Evolutionary conservation across 106 monocot genomes (phyloP).

Genomic region (Dioscorea zingiberensis): DNA sequence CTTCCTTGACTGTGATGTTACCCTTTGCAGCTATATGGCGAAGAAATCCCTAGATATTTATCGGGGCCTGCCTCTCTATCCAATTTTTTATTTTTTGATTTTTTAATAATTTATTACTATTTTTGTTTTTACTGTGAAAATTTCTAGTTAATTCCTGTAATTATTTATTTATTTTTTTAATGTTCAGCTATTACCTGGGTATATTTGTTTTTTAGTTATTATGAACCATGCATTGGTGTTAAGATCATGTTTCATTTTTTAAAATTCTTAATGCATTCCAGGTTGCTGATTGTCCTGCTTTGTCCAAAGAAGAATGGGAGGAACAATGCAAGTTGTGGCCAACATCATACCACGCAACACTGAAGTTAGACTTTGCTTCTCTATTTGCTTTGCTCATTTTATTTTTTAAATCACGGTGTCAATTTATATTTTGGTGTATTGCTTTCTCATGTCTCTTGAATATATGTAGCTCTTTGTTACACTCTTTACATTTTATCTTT

Average conservation of each 20-base stretch:
- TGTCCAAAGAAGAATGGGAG: slow-evolving; percentile 92
- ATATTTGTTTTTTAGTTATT: neutral
- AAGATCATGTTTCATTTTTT: neutral
- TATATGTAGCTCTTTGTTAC: too few relatives aligned
- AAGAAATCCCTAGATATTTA: too few relatives aligned
- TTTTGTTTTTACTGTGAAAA: neutral
- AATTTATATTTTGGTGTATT: too few relatives aligned
- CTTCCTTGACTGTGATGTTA: too few relatives aligned
- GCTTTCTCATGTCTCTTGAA: too few relatives aligned
- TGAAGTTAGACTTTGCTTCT: slow-evolving; percentile 26
- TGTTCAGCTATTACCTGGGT: neutral
- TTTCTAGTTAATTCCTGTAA: neutral
- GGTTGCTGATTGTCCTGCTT: slow-evolving; percentile 74
- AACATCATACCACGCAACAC: slow-evolving; percentile 84
- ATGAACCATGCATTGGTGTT: neutral
- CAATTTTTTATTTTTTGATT: neutral
- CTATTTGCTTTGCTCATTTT: neutral
- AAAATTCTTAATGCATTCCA: slow-evolving; percentile 21
- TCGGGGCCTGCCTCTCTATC: too few relatives aligned
- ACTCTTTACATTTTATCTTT: too few relatives aligned
- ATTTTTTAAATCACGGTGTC: too few relatives aligned
- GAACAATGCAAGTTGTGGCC: slow-evolving; percentile 92
- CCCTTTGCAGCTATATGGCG: too few relatives aligned
- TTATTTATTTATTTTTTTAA: neutral
- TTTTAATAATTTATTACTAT: neutral